A percentile compares a stretch with the other conserved stretches of the same genome.
These are phyloP conservation scores for Acer negundo DNA, from an alignment of 345 rosid species.

Conservation along the genomic window DNA sequence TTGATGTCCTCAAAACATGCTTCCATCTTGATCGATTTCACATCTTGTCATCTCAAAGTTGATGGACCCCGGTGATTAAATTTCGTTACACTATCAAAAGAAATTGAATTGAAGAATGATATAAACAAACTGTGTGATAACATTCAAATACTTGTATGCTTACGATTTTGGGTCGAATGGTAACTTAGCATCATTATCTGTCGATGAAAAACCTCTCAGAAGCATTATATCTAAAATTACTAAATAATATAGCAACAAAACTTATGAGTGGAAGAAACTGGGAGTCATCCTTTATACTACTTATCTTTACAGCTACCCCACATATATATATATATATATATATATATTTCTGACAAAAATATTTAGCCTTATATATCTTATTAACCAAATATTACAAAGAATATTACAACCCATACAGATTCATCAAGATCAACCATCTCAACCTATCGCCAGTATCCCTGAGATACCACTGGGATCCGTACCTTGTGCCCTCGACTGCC, in stretches of 20 bases:
- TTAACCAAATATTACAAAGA: slow-evolving; percentile 58
- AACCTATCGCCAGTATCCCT: slow-evolving; percentile 67
- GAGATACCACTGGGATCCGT: slow-evolving; percentile 78
- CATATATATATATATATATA: neutral
- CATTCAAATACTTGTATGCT: too few relatives aligned
- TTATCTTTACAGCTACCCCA: slow-evolving; percentile 45
- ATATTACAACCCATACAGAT: slow-evolving; percentile 47
- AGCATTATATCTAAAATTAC: slow-evolving; percentile 20
- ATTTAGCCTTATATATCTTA: slow-evolving; percentile 45
- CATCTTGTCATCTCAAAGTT: too few relatives aligned
- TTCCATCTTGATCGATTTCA: too few relatives aligned
- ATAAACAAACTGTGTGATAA: too few relatives aligned
- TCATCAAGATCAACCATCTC: slow-evolving; percentile 17
- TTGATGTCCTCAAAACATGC: too few relatives aligned
- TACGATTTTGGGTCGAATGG: neutral
- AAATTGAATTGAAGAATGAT: too few relatives aligned
- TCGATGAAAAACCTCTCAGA: neutral
- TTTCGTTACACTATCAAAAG: too few relatives aligned
- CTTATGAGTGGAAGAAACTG: slow-evolving; percentile 40
- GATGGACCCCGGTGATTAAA: too few relatives aligned
- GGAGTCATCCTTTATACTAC: slow-evolving; percentile 25
- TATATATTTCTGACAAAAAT: slow-evolving; percentile 26
- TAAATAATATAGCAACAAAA: slow-evolving; percentile 41
- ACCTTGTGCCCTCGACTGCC: slow-evolving; percentile 97
- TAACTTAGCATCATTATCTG: neutral